phyloP scores from a whole-genome alignment of 2,329 filamentous ascomycete species.

The Zopfia rhizophila region DNA sequence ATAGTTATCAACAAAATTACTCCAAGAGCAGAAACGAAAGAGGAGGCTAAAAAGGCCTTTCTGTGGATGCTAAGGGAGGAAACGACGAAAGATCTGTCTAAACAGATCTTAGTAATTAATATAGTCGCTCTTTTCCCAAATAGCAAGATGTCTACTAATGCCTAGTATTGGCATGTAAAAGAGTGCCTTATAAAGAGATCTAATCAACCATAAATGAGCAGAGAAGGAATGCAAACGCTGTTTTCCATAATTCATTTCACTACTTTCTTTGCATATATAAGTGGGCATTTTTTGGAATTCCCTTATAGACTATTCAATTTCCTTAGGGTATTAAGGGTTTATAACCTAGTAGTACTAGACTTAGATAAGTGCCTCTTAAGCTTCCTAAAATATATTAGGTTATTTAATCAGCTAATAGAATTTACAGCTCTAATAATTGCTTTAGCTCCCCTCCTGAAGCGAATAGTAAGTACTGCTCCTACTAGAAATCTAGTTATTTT shows the following conservation, averaged over 20 bases:
- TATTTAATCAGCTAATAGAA: slow-evolving; percentile 23
- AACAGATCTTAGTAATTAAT: no score
- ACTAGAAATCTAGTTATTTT: slow-evolving; percentile 6
- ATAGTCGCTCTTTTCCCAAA: slow-evolving; percentile 22
- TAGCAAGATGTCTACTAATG: slow-evolving; percentile 7
- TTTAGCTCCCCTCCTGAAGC: slow-evolving; percentile 29
- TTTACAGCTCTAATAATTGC: slow-evolving; percentile 34
- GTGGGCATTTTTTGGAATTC: no score
- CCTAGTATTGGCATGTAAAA: slow-evolving; percentile 25
- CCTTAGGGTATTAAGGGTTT: slow-evolving; percentile 24
- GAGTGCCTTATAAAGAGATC: no score
- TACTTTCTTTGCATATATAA: no score
- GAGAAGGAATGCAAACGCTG: no score
- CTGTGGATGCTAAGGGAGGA: slow-evolving; percentile 33
- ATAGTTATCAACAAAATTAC: slow-evolving; percentile 34
- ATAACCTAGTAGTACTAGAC: slow-evolving; percentile 24
- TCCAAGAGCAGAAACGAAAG: slow-evolving; percentile 22
- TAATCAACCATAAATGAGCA: no score
- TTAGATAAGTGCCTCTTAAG: slow-evolving; percentile 30
- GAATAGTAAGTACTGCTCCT: slow-evolving; percentile 13
- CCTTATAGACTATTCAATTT: no score
- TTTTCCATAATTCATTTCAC: no score
- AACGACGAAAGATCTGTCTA: slow-evolving; percentile 24
- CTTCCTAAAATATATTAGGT: slow-evolving; percentile 30
- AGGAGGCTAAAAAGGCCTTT: slow-evolving; percentile 33